These are phyloP conservation scores for Xylariaceae sp. DNA, from an alignment of 2,329 filamentous ascomycete genomes.

Conservation along the genomic window DNA sequence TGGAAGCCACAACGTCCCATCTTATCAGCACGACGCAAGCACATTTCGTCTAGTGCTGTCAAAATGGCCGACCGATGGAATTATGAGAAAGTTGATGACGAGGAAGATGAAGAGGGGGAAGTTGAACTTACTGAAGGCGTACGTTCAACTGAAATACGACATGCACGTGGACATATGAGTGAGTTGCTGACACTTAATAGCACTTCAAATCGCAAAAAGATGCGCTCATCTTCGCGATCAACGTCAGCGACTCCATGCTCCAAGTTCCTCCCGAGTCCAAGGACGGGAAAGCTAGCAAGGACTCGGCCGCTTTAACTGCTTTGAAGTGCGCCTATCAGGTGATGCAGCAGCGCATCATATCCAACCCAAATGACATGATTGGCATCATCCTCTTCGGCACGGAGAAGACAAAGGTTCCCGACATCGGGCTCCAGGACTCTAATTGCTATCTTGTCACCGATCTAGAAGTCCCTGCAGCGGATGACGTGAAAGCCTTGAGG, in stretches of 20 bases:
- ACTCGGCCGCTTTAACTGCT: slow-evolving; percentile 75
- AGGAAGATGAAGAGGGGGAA: slow-evolving; percentile 63
- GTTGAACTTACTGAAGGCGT: slow-evolving; percentile 63
- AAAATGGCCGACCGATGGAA: slow-evolving; percentile 32
- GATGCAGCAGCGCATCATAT: slow-evolving; percentile 98
- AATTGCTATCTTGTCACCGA: slow-evolving; percentile 91
- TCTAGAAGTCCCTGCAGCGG: slow-evolving; percentile 78
- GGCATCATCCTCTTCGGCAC: slow-evolving; percentile 90
- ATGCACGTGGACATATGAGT: background rate
- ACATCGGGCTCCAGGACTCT: slow-evolving; percentile 64
- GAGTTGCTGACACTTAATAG: slow-evolving; percentile 38
- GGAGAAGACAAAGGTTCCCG: slow-evolving; percentile 35
- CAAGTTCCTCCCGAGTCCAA: slow-evolving; percentile 55
- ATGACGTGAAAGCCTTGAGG: slow-evolving; percentile 77
- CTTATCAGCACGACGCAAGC: background rate
- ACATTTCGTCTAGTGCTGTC: background rate
- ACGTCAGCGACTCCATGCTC: slow-evolving; percentile 86
- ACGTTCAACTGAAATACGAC: background rate
- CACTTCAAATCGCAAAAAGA: slow-evolving; percentile 90
- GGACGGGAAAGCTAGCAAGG: slow-evolving; percentile 70
- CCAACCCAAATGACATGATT: slow-evolving; percentile 95
- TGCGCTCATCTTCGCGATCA: slow-evolving; percentile 95
- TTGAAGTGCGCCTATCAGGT: slow-evolving; percentile 90
- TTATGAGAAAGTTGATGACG: slow-evolving; percentile 54
- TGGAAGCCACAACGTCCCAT: background rate